A percentile compares a stretch with the other conserved stretches of the same genome.
These are phyloP conservation scores for Astrephomene gubernaculifera DNA, from an alignment of 139 green algal genomes.

Conservation along the genomic window DNA sequence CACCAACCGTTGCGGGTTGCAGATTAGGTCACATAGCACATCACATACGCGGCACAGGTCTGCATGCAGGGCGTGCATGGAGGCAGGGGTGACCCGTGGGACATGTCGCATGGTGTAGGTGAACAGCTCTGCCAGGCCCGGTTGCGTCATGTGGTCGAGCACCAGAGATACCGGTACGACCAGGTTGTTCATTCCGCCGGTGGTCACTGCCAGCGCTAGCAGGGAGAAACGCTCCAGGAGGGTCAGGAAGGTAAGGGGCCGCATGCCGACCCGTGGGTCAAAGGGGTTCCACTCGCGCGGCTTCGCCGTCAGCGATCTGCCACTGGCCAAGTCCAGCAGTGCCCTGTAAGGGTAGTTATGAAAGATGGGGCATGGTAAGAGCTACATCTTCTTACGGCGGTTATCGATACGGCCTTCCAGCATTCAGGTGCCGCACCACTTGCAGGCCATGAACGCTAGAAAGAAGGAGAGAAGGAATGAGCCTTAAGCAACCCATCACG, in stretches of 20 bases:
- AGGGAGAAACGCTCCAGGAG: slow-evolving; percentile 1
- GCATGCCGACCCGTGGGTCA: slow-evolving; percentile 9
- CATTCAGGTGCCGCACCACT: too few relatives aligned
- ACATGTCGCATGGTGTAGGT: not conserved
- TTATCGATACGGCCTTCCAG: too few relatives aligned
- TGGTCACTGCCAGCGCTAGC: not conserved
- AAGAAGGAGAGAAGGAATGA: too few relatives aligned
- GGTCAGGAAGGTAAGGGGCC: not conserved
- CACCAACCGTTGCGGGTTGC: not conserved
- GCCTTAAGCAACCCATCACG: too few relatives aligned
- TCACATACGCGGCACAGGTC: too few relatives aligned
- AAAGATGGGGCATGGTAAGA: too few relatives aligned
- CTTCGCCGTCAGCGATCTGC: not conserved
- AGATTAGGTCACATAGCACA: not conserved
- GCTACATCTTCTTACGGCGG: too few relatives aligned
- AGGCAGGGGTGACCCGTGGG: not conserved
- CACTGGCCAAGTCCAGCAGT: not conserved
- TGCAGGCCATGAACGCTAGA: too few relatives aligned
- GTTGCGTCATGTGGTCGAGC: slow-evolving; percentile 25
- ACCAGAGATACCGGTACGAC: not conserved
- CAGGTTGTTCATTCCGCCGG: not conserved
- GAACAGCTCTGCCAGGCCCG: not conserved
- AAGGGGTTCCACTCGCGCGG: not conserved
- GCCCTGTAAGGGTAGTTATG: not conserved
- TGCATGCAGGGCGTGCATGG: not conserved